These are phyloP conservation scores for Panicum miliaceum DNA, from an alignment of 176 grass and related monocot genomes.

Conservation along the genomic window DNA sequence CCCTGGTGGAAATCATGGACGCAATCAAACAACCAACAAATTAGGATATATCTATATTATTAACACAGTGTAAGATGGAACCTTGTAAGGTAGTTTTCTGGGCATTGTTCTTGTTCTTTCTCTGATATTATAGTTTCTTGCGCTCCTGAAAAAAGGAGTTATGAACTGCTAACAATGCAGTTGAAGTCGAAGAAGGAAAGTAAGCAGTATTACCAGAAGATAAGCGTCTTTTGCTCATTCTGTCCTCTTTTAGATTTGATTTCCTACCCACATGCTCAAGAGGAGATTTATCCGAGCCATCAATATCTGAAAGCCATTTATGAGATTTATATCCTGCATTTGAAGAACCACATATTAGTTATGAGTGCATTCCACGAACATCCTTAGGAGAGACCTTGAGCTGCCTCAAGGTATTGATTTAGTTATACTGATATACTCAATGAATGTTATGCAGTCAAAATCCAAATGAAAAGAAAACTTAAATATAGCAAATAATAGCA, in stretches of 20 bases:
- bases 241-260: conserved; percentile 60
- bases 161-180: conserved; percentile 27
- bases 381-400: conserved; percentile 26
- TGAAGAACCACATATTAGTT: conserved; percentile 33
- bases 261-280: conserved; percentile 49
- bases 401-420: background rate
- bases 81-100: conserved; percentile 77
- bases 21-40: conserved; percentile 24
- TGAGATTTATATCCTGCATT: conserved; percentile 67
- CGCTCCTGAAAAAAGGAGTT: conserved; percentile 42
- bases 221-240: conserved; percentile 49
- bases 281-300: conserved; percentile 55
- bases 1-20: conserved; percentile 54
- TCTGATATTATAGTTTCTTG: conserved; percentile 64
- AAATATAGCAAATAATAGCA: background rate
- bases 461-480: conserved; percentile 35
- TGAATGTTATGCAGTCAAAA: conserved; percentile 12
- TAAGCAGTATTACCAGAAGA: conserved; percentile 57
- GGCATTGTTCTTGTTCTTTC: conserved; percentile 57
- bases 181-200: conserved; percentile 8
- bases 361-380: conserved; percentile 16
- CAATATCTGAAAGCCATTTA: conserved; percentile 58
- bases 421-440: background rate
- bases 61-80: conserved; percentile 46
- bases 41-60: background rate